These are phyloP conservation scores for Macadamia tetraphylla DNA, from an alignment of 164 flowering plant genomes.

Conservation along the genomic window DNA sequence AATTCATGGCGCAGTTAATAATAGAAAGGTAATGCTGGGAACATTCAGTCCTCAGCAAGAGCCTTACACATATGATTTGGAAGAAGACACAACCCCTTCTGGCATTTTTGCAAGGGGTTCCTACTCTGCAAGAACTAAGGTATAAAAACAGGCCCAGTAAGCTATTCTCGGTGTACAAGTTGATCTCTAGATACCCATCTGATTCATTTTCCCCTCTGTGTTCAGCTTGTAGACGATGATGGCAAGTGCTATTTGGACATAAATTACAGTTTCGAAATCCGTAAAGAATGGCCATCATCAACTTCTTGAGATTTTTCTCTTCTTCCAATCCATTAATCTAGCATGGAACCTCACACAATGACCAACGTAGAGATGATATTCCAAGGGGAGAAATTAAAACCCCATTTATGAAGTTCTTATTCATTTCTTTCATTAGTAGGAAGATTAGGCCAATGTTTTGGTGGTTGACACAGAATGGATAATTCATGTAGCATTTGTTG, in stretches of 20 bases:
- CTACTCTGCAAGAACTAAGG: slow-evolving; percentile 49
- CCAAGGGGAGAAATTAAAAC: not conserved
- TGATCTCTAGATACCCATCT: not conserved
- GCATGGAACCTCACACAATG: slow-evolving; percentile 1
- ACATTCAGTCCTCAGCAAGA: slow-evolving; percentile 53
- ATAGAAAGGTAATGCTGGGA: slow-evolving; percentile 45
- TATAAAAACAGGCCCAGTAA: slow-evolving; percentile 7
- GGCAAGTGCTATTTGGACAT: slow-evolving; percentile 52
- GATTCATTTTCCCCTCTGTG: not conserved
- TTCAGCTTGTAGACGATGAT: slow-evolving; percentile 50
- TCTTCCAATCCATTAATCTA: not conserved
- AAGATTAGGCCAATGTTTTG: not conserved
- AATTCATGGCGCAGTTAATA: slow-evolving; percentile 37
- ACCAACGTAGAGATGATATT: not conserved
- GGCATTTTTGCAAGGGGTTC: slow-evolving; percentile 50
- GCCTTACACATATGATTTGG: slow-evolving; percentile 39
- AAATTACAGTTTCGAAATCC: slow-evolving; percentile 48
- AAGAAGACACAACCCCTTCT: slow-evolving; percentile 47
- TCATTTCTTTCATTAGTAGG: not conserved
- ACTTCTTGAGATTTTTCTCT: not conserved
- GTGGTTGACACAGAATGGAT: not conserved
- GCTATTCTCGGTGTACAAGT: too few species aligned
- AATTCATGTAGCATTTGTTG: not conserved
- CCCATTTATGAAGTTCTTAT: not conserved
- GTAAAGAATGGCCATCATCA: slow-evolving; percentile 40